These are phyloP conservation scores for Fusarium caatingaense DNA, from an alignment of 2,329 filamentous ascomycete species.

Conservation along the genomic window DNA sequence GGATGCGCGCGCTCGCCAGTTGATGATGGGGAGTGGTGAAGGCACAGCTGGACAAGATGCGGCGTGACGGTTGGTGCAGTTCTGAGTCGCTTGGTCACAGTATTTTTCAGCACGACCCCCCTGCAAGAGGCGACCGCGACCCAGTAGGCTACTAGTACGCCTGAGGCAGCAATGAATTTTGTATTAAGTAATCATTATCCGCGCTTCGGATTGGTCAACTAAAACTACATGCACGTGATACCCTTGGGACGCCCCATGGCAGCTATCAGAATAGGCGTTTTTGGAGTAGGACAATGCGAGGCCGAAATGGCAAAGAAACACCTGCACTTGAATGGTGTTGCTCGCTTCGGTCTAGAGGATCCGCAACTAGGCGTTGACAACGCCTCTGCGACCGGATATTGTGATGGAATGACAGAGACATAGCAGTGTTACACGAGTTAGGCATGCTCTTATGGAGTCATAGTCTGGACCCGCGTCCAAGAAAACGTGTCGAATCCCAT, in stretches of 20 bases:
- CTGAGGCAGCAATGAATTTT: constrained; percentile 36
- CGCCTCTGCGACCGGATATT: constrained; percentile 15
- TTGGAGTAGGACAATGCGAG: not conserved
- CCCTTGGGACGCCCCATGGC: constrained; percentile 2
- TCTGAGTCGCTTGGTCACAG: constrained; percentile 51
- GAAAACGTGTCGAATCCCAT: constrained; percentile 14
- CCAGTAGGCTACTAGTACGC: constrained; percentile 35
- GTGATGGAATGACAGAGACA: constrained; percentile 31
- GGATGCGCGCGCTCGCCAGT: constrained; percentile 68
- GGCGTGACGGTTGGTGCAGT: constrained; percentile 61
- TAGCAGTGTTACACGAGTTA: constrained; percentile 23
- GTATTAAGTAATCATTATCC: constrained; percentile 32
- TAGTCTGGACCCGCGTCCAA: constrained; percentile 14
- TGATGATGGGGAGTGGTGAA: constrained; percentile 66
- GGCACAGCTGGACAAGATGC: constrained; percentile 63
- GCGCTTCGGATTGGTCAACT: constrained; percentile 14
- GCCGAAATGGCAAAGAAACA: not conserved
- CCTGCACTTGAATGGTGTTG: not conserved
- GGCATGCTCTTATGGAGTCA: constrained; percentile 6
- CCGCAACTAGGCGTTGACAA: constrained; percentile 8
- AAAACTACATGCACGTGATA: constrained; percentile 40
- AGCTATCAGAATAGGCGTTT: not conserved
- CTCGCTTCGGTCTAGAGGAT: not conserved
- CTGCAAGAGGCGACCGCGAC: constrained; percentile 45
- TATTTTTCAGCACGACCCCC: constrained; percentile 59